Conservation (phyloP, 2,329 filamentous ascomycete genomes). For the Penicillium sp. region DNA sequence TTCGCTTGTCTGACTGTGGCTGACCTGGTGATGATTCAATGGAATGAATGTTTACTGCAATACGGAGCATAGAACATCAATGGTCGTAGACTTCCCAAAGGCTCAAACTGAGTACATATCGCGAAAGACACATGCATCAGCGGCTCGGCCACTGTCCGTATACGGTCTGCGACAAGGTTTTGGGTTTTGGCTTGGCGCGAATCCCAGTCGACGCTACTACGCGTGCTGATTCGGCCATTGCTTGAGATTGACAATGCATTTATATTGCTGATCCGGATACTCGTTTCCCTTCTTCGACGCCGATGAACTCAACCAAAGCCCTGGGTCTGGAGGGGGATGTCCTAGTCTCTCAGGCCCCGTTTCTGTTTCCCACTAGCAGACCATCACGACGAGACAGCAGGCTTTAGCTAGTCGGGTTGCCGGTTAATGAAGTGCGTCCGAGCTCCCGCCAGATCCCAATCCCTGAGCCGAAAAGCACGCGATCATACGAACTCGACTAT, state of each 20-base stretch:
- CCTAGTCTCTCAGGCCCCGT: background rate
- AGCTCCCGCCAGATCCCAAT: background rate
- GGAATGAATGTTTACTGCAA: background rate
- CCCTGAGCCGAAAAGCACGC: constrained; percentile 8
- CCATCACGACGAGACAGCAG: background rate
- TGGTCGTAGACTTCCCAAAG: background rate
- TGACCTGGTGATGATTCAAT: background rate
- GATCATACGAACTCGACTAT: constrained; percentile 6
- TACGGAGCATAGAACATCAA: too few species aligned
- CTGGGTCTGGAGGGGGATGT: background rate
- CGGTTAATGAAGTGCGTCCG: constrained; percentile 6
- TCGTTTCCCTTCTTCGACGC: constrained; percentile 7
- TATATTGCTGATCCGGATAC: constrained; percentile 26
- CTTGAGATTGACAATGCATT: constrained; percentile 21
- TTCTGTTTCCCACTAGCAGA: constrained; percentile 7
- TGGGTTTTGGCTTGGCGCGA: constrained; percentile 21
- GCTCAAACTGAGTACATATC: background rate
- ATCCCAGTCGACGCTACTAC: constrained; percentile 21
- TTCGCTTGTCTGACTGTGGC: constrained; percentile 15
- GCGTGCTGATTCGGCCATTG: constrained; percentile 29
- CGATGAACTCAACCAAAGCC: constrained; percentile 1
- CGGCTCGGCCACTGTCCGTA: constrained; percentile 16
- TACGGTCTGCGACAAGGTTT: constrained; percentile 1
- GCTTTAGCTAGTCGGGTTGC: background rate
- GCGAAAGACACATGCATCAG: constrained; percentile 13